Conservation (phyloP, 345 rosid genomes). For the Litchi chinensis region DNA sequence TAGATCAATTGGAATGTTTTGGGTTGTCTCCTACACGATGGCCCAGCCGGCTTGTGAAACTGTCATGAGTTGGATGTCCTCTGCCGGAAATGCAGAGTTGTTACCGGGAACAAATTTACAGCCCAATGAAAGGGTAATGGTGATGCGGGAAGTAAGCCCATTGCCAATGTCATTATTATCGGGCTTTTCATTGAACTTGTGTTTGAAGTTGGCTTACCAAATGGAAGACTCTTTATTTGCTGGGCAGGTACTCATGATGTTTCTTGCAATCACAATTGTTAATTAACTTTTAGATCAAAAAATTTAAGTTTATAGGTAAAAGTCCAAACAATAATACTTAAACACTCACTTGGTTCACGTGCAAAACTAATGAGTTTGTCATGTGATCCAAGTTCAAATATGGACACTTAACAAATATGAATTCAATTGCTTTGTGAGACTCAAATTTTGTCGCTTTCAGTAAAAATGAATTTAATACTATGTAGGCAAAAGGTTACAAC, state of each 20-base stretch:
- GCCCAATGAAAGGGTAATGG: constrained; percentile 76
- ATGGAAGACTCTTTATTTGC: constrained; percentile 88
- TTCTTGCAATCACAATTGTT: constrained; percentile 7
- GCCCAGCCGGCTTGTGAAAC: constrained; percentile 93
- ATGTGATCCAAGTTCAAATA: not conserved
- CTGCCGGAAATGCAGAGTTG: constrained; percentile 73
- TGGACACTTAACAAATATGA: not conserved
- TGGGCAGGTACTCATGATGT: constrained; percentile 65
- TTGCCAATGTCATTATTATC: constrained; percentile 86
- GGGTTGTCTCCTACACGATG: constrained; percentile 98
- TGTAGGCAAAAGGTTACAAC: not conserved
- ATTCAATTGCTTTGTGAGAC: not conserved
- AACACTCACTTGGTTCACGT: not conserved
- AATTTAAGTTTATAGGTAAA: not conserved
- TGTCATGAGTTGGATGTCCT: constrained; percentile 77
- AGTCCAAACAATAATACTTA: not conserved
- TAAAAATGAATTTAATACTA: not conserved
- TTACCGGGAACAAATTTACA: constrained; percentile 62
- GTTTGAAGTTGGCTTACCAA: constrained; percentile 75
- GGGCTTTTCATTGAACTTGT: constrained; percentile 85
- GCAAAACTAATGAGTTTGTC: not conserved
- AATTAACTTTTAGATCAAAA: not conserved
- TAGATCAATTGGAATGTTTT: constrained; percentile 95
- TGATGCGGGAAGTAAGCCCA: constrained; percentile 92
- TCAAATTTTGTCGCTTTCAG: not conserved